Evolutionary conservation across 2,329 filamentous ascomycete genomes (phyloP), one percentile per base, ranked within the genome.

Genomic region (Clarireedia hainanense): DNA sequence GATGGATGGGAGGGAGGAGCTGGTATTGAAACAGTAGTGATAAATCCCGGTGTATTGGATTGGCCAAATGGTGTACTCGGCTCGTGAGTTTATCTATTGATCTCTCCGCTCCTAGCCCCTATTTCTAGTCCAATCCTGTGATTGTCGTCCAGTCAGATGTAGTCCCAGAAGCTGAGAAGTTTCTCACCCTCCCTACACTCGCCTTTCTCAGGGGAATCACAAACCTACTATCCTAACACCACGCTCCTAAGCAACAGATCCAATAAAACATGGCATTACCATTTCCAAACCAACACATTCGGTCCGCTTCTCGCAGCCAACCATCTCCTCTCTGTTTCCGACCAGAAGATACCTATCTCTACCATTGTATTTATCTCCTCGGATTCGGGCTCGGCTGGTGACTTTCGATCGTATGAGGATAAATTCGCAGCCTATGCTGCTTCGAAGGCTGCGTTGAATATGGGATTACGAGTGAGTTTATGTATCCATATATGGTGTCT

Each of bases 221-320:
- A 27, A 27, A 27, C 4, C 7, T 7, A 27, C 26, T 27, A 40
- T n/a, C 7, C 39, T 40, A 17, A 40, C 39, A 17, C 17, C 39
- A 15, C 39, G 9, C 36, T 10, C 36, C 36, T 15, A 3, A 9
- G 2, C 14, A 24, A 9, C 48, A 80, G 77, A 51, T 76, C 77
- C 6, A 81, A 78, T 64, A 69, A 74, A 34, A 72, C 76, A 45
- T 81, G 82, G 58, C 72, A 76, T 10, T 74, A 77, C 58, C 79
- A 82, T 61, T 70, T 82, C 4, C 73, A 79, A 53, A 81, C 78
- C 42, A 82, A 82, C 65, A 79, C 78, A 15, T 78, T 83, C 55
- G 79, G 80, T 0, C 80, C 80, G n/a, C 77, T 82, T 57, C 75
- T 81, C 57, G 73, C 74, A 39, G 79, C 79, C 2, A 77, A 80